Conservation (phyloP, 176 grass and related monocot species). For the Tuctoria greenei region DNA sequence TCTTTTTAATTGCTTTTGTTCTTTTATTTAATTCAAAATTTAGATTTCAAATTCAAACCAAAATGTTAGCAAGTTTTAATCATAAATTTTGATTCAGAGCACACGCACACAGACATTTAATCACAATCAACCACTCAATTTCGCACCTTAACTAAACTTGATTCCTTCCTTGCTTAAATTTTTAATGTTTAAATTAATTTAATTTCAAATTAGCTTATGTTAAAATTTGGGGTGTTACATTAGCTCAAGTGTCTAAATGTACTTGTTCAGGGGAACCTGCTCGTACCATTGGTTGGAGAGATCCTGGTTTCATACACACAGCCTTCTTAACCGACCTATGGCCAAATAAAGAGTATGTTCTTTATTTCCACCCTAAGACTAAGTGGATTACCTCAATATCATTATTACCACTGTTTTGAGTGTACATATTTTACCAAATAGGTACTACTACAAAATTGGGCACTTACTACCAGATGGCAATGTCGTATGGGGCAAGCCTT, state of each 20-base stretch:
- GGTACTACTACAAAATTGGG: constrained; percentile 80
- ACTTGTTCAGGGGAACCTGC: constrained; percentile 67
- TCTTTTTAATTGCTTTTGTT: too few relatives aligned
- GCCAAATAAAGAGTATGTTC: constrained; percentile 72
- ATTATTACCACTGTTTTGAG: background rate
- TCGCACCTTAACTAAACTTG: too few relatives aligned
- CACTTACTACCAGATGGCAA: constrained; percentile 47
- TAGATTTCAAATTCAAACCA: too few relatives aligned
- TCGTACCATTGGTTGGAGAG: constrained; percentile 86
- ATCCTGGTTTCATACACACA: constrained; percentile 93
- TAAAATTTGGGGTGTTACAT: too few relatives aligned
- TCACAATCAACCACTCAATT: too few relatives aligned
- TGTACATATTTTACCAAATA: constrained; percentile 16
- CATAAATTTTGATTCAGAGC: too few relatives aligned
- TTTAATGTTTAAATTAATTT: too few relatives aligned
- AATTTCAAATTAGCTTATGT: too few relatives aligned
- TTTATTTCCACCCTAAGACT: background rate
- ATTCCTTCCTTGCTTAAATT: too few relatives aligned
- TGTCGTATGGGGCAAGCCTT: constrained; percentile 63
- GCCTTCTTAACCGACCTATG: constrained; percentile 71
- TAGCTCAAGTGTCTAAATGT: background rate
- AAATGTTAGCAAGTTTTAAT: too few relatives aligned
- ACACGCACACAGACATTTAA: too few relatives aligned
- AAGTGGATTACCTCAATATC: background rate
- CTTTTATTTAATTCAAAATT: too few relatives aligned